Percentiles rank a stretch among this genome's conserved stretches.
Conservation (phyloP, 768 basidiomycete species). For the Phanerochaete sordida region DNA sequence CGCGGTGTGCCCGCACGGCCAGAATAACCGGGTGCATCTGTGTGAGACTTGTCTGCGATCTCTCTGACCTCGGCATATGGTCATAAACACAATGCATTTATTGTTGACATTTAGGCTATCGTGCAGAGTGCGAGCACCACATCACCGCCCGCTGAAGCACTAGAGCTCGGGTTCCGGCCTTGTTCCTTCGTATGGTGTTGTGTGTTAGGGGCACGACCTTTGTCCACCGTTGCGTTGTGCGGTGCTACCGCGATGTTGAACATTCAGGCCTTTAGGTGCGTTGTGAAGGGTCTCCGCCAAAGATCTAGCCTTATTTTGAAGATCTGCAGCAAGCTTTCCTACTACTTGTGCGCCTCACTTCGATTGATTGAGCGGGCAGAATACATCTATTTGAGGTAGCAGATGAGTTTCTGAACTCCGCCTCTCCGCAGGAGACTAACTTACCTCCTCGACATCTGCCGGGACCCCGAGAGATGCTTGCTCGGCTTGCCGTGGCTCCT, state of each 20-base stretch:
- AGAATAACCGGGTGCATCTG: neutral
- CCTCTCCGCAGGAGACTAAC: neutral
- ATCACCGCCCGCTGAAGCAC: neutral
- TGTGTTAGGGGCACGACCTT: too few relatives aligned
- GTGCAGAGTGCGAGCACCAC: neutral
- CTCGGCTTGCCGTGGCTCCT: neutral
- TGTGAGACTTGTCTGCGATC: neutral
- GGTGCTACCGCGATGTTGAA: neutral
- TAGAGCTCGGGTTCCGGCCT: neutral
- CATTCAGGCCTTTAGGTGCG: neutral
- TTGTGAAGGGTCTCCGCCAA: neutral
- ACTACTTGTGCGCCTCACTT: neutral
- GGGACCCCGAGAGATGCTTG: neutral
- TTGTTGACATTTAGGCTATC: neutral
- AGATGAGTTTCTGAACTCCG: neutral
- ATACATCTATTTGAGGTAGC: neutral
- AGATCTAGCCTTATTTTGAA: neutral
- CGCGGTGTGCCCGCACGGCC: neutral
- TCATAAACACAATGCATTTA: neutral
- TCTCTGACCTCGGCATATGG: neutral
- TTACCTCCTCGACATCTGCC: neutral
- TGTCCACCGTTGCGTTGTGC: neutral
- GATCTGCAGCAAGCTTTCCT: neutral
- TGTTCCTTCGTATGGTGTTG: neutral
- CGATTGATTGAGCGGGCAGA: neutral